Base-by-base conservation (phyloP, 2,329 filamentous ascomycete species). In the Aciculosporium take region DNA sequence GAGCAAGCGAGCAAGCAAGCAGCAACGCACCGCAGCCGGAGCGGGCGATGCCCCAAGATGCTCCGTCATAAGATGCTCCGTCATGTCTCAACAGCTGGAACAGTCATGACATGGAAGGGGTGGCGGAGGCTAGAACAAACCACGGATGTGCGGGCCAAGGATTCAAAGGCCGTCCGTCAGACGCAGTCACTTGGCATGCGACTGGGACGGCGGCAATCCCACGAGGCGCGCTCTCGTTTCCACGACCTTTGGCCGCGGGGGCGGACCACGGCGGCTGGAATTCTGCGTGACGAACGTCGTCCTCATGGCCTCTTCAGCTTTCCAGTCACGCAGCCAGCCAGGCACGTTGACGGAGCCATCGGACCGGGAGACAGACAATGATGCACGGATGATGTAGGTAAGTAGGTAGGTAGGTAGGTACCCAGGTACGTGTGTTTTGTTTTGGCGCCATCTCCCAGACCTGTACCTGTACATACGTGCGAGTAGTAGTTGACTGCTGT, bases 121-220 rank as follows among this genome's bases (percentile, higher is more conserved):
- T n/a, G n/a, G n/a, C n/a, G n/a, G n/a, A n/a, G n/a, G n/a, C n/a
- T n/a, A n/a, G n/a, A n/a, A n/a, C n/a, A n/a, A n/a, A n/a, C n/a
- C n/a, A n/a, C n/a, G n/a, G n/a, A n/a, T n/a, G n/a, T n/a, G n/a
- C n/a, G n/a, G n/a, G n/a, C n/a, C n/a, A n/a, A n/a, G n/a, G n/a
- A n/a, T n/a, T n/a, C n/a, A n/a, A n/a, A n/a, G n/a, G n/a, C n/a
- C n/a, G n/a, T n/a, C n/a, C n/a, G n/a, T n/a, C n/a, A n/a, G 32
- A 35, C 31, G 25, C 28, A 32, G 39, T 41, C 32, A 36, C 34
- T 20, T 36, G 39, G 32, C 27, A 41, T 41, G 32, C 25, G 20
- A 31, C n/a, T 25, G 15, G 15, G 23, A 20, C 30, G 15, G 31
- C 23, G 7, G 9, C 5, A 13, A 39, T 23, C 2, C 18, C 21